Evolutionary conservation across 2,329 filamentous ascomycete genomes (phyloP).

Genomic region (Pseudomassariella vexata): DNA sequence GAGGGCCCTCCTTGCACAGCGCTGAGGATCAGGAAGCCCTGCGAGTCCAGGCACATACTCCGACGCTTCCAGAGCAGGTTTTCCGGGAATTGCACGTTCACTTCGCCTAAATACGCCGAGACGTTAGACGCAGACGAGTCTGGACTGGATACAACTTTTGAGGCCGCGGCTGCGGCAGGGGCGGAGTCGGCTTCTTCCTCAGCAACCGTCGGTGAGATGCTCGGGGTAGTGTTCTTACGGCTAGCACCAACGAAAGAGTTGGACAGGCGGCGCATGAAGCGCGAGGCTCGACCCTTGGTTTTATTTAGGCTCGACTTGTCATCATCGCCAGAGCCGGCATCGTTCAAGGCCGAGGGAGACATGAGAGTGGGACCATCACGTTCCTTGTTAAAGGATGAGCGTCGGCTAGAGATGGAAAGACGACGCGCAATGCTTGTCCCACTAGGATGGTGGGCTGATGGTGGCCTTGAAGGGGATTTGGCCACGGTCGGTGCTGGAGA

Average conservation of each 20-base stretch:
- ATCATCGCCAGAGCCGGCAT: constrained; percentile 43
- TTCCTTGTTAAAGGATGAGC: constrained; percentile 46
- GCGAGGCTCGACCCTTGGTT: constrained; percentile 43
- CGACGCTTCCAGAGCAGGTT: constrained; percentile 94
- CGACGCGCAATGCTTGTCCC: constrained; percentile 49
- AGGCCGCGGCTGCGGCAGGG: constrained; percentile 16
- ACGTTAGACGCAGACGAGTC: constrained; percentile 31
- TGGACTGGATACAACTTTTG: neutral
- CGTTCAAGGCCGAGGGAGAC: constrained; percentile 37
- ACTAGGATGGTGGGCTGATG: constrained; percentile 37
- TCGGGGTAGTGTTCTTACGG: constrained; percentile 38
- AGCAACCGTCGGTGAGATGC: constrained; percentile 44
- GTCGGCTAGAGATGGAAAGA: constrained; percentile 59
- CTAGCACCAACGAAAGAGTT: constrained; percentile 39
- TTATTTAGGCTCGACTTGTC: constrained; percentile 33
- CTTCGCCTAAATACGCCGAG: constrained; percentile 72
- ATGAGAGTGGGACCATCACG: constrained; percentile 22
- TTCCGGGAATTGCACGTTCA: constrained; percentile 96
- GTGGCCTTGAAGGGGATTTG: constrained; percentile 41
- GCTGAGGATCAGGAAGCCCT: constrained; percentile 78
- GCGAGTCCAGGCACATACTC: constrained; percentile 76
- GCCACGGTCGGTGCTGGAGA: constrained; percentile 24
- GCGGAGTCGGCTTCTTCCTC: constrained; percentile 39
- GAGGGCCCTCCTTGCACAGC: constrained; percentile 53
- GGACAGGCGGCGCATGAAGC: constrained; percentile 55